Evolutionary conservation across 129 eudicot species (phyloP).

Genomic region (Erigeron canadensis): DNA sequence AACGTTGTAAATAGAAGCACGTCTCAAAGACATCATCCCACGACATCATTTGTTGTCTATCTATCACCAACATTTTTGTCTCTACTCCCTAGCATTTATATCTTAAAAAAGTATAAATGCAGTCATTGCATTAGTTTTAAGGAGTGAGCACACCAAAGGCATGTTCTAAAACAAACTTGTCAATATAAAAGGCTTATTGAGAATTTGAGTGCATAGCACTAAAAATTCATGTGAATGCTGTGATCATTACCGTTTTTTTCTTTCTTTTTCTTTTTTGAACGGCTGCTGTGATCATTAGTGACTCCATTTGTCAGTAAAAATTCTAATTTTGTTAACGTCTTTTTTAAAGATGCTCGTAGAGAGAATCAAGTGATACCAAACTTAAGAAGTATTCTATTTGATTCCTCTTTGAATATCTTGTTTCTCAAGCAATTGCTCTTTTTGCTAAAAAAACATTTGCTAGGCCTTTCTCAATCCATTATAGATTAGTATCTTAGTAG

Average conservation of each 20-base stretch:
- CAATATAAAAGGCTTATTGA: background rate
- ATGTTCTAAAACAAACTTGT: background rate
- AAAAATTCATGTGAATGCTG: background rate
- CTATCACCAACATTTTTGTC: background rate
- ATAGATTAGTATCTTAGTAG: background rate
- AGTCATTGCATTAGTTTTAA: background rate
- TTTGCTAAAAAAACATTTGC: no score
- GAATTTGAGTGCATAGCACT: background rate
- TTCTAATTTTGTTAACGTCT: background rate
- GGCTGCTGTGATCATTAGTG: background rate
- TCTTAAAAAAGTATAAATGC: background rate
- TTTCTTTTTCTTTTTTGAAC: no score
- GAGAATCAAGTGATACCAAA: conserved; percentile 1
- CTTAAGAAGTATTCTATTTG: background rate
- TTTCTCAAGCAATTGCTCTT: no score
- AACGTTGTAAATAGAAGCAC: background rate
- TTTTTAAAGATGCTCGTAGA: background rate
- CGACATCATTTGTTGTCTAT: background rate
- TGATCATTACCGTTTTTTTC: no score
- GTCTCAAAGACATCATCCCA: background rate
- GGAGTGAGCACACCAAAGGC: background rate
- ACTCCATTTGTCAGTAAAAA: conserved; percentile 12
- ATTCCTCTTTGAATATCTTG: no score
- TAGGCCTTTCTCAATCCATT: background rate
- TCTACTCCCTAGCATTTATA: background rate